These are phyloP conservation scores for Hordeum vulgare DNA, from an alignment of 176 grass and related monocot species.

Conservation along the genomic window DNA sequence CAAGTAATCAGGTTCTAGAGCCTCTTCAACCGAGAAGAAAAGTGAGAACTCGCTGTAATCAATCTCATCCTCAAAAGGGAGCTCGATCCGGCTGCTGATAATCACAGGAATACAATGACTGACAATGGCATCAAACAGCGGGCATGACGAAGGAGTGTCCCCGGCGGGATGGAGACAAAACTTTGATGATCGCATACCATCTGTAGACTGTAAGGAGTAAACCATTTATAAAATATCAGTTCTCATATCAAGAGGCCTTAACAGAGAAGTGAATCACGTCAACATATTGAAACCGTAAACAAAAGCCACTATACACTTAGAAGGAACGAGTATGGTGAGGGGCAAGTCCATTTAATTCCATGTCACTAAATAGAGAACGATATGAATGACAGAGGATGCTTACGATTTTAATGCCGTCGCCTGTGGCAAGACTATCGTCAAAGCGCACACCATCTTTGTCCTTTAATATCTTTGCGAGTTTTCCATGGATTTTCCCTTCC, in stretches of 20 bases:
- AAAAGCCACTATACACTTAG: background rate
- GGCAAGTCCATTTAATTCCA: background rate
- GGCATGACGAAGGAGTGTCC: slow-evolving; percentile 91
- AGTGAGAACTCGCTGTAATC: slow-evolving; percentile 82
- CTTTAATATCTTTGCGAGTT: slow-evolving; percentile 82
- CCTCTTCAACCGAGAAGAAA: slow-evolving; percentile 89
- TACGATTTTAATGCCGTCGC: slow-evolving; percentile 83
- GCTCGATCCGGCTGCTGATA: slow-evolving; percentile 80
- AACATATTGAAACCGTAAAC: background rate
- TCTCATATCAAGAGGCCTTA: slow-evolving; percentile 1
- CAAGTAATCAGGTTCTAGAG: slow-evolving; percentile 60
- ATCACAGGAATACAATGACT: slow-evolving; percentile 94
- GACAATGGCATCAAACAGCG: slow-evolving; percentile 86
- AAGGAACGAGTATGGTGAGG: background rate
- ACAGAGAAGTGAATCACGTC: background rate
- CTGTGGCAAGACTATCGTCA: slow-evolving; percentile 84
- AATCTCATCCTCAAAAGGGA: slow-evolving; percentile 91
- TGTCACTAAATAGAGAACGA: background rate
- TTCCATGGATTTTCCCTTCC: slow-evolving; percentile 79
- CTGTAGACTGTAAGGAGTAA: slow-evolving; percentile 54
- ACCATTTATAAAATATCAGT: slow-evolving; percentile 21
- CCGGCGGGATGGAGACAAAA: slow-evolving; percentile 87
- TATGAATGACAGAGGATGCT: slow-evolving; percentile 5
- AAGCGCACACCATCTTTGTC: slow-evolving; percentile 73
- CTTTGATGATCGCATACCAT: slow-evolving; percentile 78